Conservation (phyloP, 345 rosid species). For the Ceriops tagal region DNA sequence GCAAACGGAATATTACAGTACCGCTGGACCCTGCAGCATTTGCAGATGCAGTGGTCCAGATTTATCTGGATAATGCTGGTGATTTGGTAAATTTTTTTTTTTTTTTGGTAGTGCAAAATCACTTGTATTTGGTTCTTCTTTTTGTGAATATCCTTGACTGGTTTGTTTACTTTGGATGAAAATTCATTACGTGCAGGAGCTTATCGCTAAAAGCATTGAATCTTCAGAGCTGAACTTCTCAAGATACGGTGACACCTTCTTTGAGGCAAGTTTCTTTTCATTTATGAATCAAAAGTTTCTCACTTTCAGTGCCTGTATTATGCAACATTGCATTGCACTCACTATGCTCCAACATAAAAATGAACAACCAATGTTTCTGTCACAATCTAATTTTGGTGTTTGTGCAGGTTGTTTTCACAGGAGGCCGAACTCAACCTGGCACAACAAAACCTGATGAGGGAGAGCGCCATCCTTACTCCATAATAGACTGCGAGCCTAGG, state of each 20-base stretch:
- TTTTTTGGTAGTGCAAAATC: too few relatives aligned
- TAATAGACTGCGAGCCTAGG: constrained; percentile 77
- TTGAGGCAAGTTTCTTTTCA: constrained; percentile 46
- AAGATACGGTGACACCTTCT: constrained; percentile 89
- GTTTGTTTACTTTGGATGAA: neutral
- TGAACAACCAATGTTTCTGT: neutral
- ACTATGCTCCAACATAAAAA: too few relatives aligned
- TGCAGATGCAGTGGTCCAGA: constrained; percentile 97
- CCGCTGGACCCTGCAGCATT: constrained; percentile 98
- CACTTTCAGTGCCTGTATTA: too few relatives aligned
- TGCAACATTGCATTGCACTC: too few relatives aligned
- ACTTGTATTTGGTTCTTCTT: neutral
- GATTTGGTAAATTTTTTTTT: constrained; percentile 58
- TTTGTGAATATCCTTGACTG: neutral
- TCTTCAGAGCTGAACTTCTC: constrained; percentile 85
- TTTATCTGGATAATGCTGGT: constrained; percentile 94
- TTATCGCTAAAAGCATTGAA: constrained; percentile 80
- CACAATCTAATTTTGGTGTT: constrained; percentile 5
- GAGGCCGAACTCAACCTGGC: constrained; percentile 98
- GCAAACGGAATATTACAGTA: constrained; percentile 97
- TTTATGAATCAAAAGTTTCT: constrained; percentile 1
- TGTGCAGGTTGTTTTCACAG: constrained; percentile 80
- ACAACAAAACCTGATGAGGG: constrained; percentile 98
- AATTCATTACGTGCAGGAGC: constrained; percentile 51
- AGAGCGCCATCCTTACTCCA: constrained; percentile 86